Base-by-base conservation (phyloP, 2,329 filamentous ascomycete genomes). In the Monosporascus sp. region DNA sequence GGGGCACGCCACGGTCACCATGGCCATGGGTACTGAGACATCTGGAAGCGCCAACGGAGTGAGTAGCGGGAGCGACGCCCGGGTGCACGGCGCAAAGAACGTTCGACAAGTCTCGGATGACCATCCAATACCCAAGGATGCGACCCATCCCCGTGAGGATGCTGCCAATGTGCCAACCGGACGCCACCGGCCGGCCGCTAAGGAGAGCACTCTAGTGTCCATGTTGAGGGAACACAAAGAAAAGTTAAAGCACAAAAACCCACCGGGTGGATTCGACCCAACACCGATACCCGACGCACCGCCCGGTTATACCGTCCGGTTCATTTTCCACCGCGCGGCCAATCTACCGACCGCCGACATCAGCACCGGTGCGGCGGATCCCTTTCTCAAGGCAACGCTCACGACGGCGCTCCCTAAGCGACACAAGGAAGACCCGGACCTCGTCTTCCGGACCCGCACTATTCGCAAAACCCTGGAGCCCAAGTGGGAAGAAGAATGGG, bases 311-410 rank as follows among this genome's bases (percentile, higher is more conserved):
- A 96, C 90, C 0, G 68, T 97, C 58, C 88, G 86, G 66, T 86
- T 97, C 72, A 91, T 84, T 49, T 90, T 97, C 67, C 87, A 93
- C 68, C 80, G 83, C 54, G 93, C 92, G 1, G 76, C 77, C 56
- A 91, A 96, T 66, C 81, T 97, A 3, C 90, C 93, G 2, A 82
- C 89, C 46, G 89, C 88, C 52, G 93, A 97, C 70, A 75, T 96
- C 61, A 81, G 83, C 63, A 84, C 84, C 11, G 78, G 87, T 36
- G 88, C 90, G 3, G 90, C 90, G 3, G 93, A 97, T 67, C 91
- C 93, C 0, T 97, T 85, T 66, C 75, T 96, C 39, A 73, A 82
- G 15, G 89, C 90, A 36, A 88, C 89, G n/a, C 74, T 97, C 53
- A 84, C 78, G 36, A 85, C 88, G 2, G 74, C 78, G 18, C 73